Evolutionary conservation across 352 stramenopile genomes (phyloP).

Genomic region (Phytophthora rubi): DNA sequence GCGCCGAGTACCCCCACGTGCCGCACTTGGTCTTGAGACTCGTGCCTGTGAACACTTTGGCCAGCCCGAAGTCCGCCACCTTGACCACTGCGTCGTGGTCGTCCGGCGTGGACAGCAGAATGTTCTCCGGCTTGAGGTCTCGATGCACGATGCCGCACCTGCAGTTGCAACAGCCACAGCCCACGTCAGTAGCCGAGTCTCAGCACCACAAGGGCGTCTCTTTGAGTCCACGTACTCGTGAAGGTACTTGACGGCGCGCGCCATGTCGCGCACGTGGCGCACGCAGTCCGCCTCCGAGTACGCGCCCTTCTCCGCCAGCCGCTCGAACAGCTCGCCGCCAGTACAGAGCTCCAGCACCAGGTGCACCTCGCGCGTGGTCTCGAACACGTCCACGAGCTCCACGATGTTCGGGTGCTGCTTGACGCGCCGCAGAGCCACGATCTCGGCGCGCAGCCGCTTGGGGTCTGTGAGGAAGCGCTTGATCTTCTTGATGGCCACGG

Average conservation of each 20-base stretch:
- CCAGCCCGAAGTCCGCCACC: slow-evolving; percentile 87
- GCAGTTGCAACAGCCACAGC: not conserved
- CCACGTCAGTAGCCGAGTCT: not conserved
- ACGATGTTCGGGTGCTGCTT: slow-evolving; percentile 81
- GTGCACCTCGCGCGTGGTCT: slow-evolving; percentile 79
- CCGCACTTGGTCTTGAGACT: slow-evolving; percentile 85
- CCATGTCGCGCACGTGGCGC: slow-evolving; percentile 76
- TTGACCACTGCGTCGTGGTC: slow-evolving; percentile 72
- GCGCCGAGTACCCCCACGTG: slow-evolving; percentile 83
- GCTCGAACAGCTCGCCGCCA: slow-evolving; percentile 83
- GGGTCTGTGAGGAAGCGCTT: slow-evolving; percentile 81
- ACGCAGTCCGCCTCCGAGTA: slow-evolving; percentile 87
- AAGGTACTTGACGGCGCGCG: slow-evolving; percentile 71
- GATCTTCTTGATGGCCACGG: slow-evolving; percentile 87
- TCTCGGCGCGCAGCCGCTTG: slow-evolving; percentile 67
- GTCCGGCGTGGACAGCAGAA: slow-evolving; percentile 70
- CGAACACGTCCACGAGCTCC: slow-evolving; percentile 81
- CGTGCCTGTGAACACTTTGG: slow-evolving; percentile 77
- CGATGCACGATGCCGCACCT: slow-evolving; percentile 83
- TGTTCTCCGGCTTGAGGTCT: slow-evolving; percentile 88
- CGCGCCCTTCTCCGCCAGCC: slow-evolving; percentile 77
- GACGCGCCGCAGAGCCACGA: slow-evolving; percentile 62
- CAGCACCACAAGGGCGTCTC: not conserved
- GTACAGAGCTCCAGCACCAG: slow-evolving; percentile 85
- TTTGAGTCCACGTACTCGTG: slow-evolving; percentile 49